Conservation (phyloP, 768 basidiomycete species). For the Rhizopogon roseolus region DNA sequence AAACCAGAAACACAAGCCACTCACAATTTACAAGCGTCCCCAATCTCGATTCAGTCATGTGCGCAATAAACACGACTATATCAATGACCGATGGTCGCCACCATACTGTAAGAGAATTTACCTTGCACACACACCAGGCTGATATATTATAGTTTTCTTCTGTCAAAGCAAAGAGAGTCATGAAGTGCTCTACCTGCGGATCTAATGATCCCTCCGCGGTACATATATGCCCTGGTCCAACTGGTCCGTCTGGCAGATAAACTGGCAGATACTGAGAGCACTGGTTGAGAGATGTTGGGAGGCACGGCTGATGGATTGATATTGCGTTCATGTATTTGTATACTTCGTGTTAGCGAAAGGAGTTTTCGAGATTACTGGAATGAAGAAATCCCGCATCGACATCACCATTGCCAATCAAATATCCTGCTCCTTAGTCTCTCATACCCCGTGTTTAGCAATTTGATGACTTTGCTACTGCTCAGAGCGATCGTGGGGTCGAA, state of each 20-base stretch:
- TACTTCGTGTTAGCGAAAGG: background rate
- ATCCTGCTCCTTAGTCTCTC: background rate
- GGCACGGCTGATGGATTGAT: background rate
- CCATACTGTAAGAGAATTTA: background rate
- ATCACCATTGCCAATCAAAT: background rate
- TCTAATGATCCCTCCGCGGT: background rate
- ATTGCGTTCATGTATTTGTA: background rate
- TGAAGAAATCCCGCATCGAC: background rate
- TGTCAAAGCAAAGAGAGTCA: background rate
- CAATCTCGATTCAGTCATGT: background rate
- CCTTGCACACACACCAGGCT: no score
- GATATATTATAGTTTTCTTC: background rate
- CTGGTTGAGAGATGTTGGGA: background rate
- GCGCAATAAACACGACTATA: background rate
- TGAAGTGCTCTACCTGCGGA: conserved; percentile 4
- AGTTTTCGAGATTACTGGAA: background rate
- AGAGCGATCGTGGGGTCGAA: conserved; percentile 27
- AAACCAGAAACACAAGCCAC: background rate
- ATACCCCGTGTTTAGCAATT: background rate
- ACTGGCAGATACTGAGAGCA: background rate
- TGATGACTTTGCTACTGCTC: conserved; percentile 9
- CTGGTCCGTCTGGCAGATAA: background rate
- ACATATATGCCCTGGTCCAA: conserved; percentile 2
- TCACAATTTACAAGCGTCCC: background rate
- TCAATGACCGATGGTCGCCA: background rate